These are phyloP conservation scores for Cryptococcus depauperatus DNA, from an alignment of 1,284 basidiomycete genomes.

Conservation along the genomic window DNA sequence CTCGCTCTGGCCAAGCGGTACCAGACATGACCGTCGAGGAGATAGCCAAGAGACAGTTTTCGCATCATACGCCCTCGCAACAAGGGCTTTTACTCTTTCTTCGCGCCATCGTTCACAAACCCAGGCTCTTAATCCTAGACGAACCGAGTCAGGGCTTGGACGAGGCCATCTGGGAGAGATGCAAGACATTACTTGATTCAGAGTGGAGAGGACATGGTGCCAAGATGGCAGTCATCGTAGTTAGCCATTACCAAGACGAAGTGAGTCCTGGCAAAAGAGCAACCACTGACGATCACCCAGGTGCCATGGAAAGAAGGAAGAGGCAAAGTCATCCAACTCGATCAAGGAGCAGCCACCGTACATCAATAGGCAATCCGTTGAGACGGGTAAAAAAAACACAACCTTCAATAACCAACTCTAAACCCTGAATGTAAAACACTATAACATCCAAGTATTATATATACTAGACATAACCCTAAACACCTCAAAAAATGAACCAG, in stretches of 20 bases:
- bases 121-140: constrained; percentile 70
- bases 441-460: not conserved
- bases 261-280: constrained; percentile 42
- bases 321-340: constrained; percentile 25
- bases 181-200: constrained; percentile 55
- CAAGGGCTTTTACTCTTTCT: constrained; percentile 73
- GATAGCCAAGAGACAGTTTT: constrained; percentile 50
- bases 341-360: constrained; percentile 20
- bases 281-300: constrained; percentile 2
- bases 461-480: not conserved
- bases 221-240: constrained; percentile 67
- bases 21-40: constrained; percentile 11
- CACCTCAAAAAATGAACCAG: not conserved
- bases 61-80: constrained; percentile 58
- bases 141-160: constrained; percentile 90
- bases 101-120: constrained; percentile 63
- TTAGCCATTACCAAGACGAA: constrained; percentile 84
- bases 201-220: constrained; percentile 46
- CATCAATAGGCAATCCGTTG: constrained; percentile 1
- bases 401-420: not conserved
- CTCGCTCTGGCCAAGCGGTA: not conserved
- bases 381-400: not conserved
- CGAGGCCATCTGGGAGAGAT: constrained; percentile 59
- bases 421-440: not conserved
- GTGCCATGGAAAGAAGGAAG: constrained; percentile 23